Base-by-base conservation (phyloP, 495 filamentous ascomycete species). In the Cercophora sp. region DNA sequence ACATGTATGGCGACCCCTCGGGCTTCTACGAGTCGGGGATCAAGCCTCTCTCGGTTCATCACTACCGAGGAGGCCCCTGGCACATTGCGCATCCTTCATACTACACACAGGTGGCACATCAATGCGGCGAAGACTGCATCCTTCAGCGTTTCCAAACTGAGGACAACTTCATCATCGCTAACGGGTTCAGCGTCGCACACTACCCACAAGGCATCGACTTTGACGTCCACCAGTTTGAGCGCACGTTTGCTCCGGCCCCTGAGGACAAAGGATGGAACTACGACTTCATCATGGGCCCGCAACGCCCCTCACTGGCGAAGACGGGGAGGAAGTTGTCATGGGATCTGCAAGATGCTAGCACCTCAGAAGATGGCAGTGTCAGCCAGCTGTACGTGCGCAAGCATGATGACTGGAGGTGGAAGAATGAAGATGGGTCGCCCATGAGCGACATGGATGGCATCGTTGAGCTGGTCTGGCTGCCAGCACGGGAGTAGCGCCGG, bases 11-110 rank as follows among this genome's bases (percentile, higher is more conserved):
- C 20, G 82, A 85, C 48, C 78, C 83, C 8, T 81, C 82, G 9
- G 84, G 84, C 56, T 77, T 86, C 48, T 86, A 84, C 61, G 84
- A 87, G 63, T 81, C 81, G 9, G 84, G 84, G 25, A 74, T 79
- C 52, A 77, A 78, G 61, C 83, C 84, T 3, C 70, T 85, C 29
- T 80, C 79, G 40, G 72, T 87, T 43, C 84, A 87, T 68, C 83
- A 86, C 69, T 86, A 82, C 75, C 70, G 71, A 55, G 77, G 77
- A 26, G 76, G 74, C 51, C 78, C 77, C 41, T 73, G 75, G 68
- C 72, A 73, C 59, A 52, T 62, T 1, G 72, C 73, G 29, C 75
- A 81, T 24, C 77, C 85, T 6, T 79, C 80, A 63, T 78, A 83
- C 61, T 85, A 85, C 77, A 82, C 78, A 56, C 79, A 84, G 48